Base-by-base conservation (phyloP, 352 stramenopile species). In the Thalassiosira exigua region DNA sequence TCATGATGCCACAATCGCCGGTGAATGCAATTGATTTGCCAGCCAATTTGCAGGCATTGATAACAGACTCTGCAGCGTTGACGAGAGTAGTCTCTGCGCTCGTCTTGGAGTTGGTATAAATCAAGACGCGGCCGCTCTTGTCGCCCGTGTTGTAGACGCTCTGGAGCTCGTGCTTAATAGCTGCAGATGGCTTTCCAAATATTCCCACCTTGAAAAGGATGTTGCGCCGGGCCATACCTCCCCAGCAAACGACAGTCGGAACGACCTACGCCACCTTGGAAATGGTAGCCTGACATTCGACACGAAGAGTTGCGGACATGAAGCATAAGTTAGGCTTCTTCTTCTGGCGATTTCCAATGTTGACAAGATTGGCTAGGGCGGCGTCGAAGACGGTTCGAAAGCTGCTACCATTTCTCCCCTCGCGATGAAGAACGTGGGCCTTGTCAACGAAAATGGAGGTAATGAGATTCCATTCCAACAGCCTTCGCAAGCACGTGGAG, bases 311-410 rank as follows among this genome's bases (percentile, higher is more conserved):
- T 5, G 17, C 51, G 21, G 51, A 60, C 51, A 60, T 60, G 4
- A 22, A 19, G 3, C 5, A 60, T 9, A 9, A n/a, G 14, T 33
- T 9, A 7, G 22, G 4, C 51, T 36, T 36, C 9, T 3, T 5
- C 51, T 5, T 19, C 14, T 44, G 5, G 11, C 9, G 17, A 29
- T 19, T 33, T 5, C 5, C 17, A 7, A 56, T 12, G 9, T 56
- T 4, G n/a, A 30, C 5, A 3, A 60, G 11, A 22, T 9, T 36
- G 5, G 9, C 5, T 7, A 60, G 4, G 12, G 69, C 58, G 0
- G 12, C 22, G 11, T 58, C n/a, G 52, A 79, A 79, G 12, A 64
- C 70, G n/a, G 61, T 50, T 1, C 42, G 27, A n/a, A 73, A 79
- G 7, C 7, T 14, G 36, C 36, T 44, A 44, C 36, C 36, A 24